phyloP scores from a whole-genome alignment of 176 grass and related monocot genomes.

The Tillandsia leiboldiana region DNA sequence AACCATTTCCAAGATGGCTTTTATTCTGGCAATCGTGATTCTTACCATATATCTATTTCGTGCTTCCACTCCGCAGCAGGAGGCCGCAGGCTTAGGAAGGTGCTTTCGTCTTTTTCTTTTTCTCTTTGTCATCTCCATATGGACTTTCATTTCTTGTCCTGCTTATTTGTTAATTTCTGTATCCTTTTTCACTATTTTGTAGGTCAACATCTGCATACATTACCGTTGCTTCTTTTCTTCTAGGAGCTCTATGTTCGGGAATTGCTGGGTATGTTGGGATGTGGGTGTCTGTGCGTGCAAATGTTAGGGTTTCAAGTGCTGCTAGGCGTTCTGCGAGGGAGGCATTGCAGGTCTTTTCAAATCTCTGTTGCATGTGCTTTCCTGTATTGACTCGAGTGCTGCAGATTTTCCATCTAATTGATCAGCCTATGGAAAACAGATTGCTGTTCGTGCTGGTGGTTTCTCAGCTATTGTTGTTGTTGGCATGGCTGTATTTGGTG shows the following conservation, averaged over 20 bases:
- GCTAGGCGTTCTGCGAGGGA: conserved; percentile 97
- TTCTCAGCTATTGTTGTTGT: conserved; percentile 95
- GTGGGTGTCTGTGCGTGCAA: conserved; percentile 98
- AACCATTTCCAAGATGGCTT: conserved; percentile 94
- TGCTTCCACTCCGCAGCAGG: conserved; percentile 67
- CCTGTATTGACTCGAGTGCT: conserved; percentile 5
- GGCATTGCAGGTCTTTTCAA: conserved; percentile 80
- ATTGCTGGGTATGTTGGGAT: conserved; percentile 97
- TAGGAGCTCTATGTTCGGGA: conserved; percentile 95
- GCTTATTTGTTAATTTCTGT: conserved; percentile 10
- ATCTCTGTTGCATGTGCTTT: conserved; percentile 15
- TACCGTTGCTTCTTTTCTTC: conserved; percentile 86
- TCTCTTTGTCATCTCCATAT: background rate
- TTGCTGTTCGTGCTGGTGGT: conserved; percentile 98
- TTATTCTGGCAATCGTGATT: conserved; percentile 81
- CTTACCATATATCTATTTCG: conserved; percentile 99
- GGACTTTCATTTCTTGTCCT: conserved; percentile 5
- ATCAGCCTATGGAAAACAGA: conserved; percentile 45
- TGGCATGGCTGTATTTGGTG: conserved; percentile 99
- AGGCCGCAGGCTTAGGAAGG: conserved; percentile 86
- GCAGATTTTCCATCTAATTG: conserved; percentile 13
- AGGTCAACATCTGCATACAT: conserved; percentile 89
- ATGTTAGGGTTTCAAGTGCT: conserved; percentile 99
- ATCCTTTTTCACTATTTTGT: background rate
- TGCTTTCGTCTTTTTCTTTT: conserved; percentile 18